phyloP scores from a whole-genome alignment of 352 stramenopile species.

The Pythium sp. region DNA sequence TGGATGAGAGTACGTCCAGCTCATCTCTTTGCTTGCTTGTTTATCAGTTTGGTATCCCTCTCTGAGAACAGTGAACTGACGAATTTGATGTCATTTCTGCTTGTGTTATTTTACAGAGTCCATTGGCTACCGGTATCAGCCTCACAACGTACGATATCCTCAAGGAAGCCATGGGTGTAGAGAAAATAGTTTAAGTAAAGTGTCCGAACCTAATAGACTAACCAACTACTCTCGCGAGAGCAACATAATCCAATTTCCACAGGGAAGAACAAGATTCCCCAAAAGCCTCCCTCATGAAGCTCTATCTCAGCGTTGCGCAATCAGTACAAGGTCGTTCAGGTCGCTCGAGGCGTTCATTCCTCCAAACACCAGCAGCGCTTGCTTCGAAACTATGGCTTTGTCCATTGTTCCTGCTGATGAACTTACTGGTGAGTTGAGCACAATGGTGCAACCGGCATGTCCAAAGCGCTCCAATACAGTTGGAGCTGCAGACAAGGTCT shows the following conservation, averaged over 20 bases:
- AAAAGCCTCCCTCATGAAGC: not conserved
- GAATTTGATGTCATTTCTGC: not conserved
- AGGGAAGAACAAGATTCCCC: not conserved
- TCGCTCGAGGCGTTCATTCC: conserved; percentile 53
- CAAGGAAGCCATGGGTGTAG: conserved; percentile 82
- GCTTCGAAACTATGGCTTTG: conserved; percentile 3
- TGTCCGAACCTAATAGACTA: conserved; percentile 35
- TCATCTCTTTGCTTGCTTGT: not conserved
- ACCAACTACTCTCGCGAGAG: conserved; percentile 1
- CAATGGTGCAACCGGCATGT: conserved; percentile 22
- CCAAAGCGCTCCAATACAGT: conserved; percentile 34
- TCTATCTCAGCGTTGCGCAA: conserved; percentile 9
- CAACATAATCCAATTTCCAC: not conserved
- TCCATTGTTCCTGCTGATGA: not conserved
- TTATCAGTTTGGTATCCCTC: not conserved
- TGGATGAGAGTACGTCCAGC: conserved; percentile 75
- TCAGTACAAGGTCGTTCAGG: conserved; percentile 37
- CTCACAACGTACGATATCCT: conserved; percentile 85
- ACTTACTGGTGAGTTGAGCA: not conserved
- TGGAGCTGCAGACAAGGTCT: not conserved
- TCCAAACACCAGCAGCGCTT: conserved; percentile 47
- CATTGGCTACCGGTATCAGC: conserved; percentile 82
- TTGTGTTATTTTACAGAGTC: conserved; percentile 44
- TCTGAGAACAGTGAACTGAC: not conserved
- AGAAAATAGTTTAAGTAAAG: conserved; percentile 40